A percentile compares a stretch with the other conserved stretches of the same genome.
phyloP scores from a whole-genome alignment of 805 yeast genomes.

The Yueomyces sp. region DNA sequence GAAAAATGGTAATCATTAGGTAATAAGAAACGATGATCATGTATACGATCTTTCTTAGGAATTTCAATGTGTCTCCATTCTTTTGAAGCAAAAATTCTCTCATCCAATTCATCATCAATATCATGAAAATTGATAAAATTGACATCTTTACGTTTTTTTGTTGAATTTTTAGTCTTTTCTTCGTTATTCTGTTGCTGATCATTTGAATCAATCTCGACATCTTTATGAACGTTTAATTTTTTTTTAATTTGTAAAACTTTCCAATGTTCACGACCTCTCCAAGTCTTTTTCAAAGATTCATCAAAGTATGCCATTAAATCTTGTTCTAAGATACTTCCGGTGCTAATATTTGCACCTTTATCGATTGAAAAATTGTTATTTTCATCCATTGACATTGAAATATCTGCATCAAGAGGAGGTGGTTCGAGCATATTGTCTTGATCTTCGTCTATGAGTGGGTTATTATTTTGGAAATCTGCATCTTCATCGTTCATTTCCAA shows the following conservation, averaged over 20 bases:
- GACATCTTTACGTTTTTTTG: constrained; percentile 23
- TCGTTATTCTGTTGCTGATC: neutral
- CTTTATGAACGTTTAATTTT: constrained; percentile 3
- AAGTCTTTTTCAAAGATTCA: constrained; percentile 47
- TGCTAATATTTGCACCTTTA: neutral
- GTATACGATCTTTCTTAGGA: constrained; percentile 29
- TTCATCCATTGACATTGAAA: neutral
- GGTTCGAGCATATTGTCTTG: constrained; percentile 1
- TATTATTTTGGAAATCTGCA: constrained; percentile 6
- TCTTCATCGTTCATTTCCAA: constrained; percentile 6
- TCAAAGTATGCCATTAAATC: constrained; percentile 76
- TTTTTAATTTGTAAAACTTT: constrained; percentile 51
- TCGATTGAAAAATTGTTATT: constrained; percentile 3
- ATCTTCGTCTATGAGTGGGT: constrained; percentile 6
- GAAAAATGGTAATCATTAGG: constrained; percentile 69
- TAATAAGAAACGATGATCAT: constrained; percentile 34
- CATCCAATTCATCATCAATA: constrained; percentile 27
- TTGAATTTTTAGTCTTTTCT: neutral
- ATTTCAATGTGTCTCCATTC: constrained; percentile 24
- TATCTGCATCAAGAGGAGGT: neutral
- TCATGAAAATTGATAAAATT: constrained; percentile 32
- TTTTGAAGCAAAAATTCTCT: constrained; percentile 28
- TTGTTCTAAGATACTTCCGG: constrained; percentile 31
- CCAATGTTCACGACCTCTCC: constrained; percentile 96
- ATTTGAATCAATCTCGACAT: neutral